Conservation (phyloP, 2,329 filamentous ascomycete genomes). For the Alternaria longipes region DNA sequence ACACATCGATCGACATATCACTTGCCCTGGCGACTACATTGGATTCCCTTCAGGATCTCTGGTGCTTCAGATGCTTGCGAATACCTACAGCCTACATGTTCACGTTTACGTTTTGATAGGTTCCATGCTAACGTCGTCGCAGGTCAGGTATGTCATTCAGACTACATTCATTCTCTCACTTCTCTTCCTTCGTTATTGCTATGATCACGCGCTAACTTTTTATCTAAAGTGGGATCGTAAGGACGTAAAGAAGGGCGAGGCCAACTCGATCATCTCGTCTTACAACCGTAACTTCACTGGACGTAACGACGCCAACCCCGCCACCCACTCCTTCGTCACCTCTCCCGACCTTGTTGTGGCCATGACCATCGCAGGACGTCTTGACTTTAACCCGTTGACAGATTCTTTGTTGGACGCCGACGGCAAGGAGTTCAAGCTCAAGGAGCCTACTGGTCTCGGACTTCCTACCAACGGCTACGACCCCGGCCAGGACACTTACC, state of each 20-base stretch:
- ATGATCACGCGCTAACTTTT: too few species aligned
- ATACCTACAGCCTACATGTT: neutral
- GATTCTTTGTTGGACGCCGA: too few species aligned
- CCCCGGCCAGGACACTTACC: slow-evolving; percentile 91
- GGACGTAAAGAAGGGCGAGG: slow-evolving; percentile 93
- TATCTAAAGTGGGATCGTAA: too few species aligned
- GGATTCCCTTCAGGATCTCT: neutral
- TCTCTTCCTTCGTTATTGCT: too few species aligned
- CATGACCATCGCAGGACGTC: slow-evolving; percentile 66
- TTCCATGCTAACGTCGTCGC: neutral
- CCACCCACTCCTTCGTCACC: slow-evolving; percentile 91
- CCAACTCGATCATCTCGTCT: slow-evolving; percentile 97
- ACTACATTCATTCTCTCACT: slow-evolving; percentile 27
- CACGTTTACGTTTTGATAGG: too few species aligned
- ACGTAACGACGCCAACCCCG: slow-evolving; percentile 94
- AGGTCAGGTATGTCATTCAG: slow-evolving; percentile 2
- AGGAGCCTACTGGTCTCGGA: slow-evolving; percentile 79
- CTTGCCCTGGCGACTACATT: neutral
- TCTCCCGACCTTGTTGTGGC: slow-evolving; percentile 91
- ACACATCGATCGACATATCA: neutral
- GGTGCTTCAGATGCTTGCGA: neutral
- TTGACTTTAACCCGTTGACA: slow-evolving; percentile 75
- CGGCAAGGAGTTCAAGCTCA: slow-evolving; percentile 89
- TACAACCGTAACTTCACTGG: slow-evolving; percentile 99
- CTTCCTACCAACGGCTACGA: slow-evolving; percentile 87